These are phyloP conservation scores for Metschnikowia borealis DNA, from an alignment of 805 yeast species.

Conservation along the genomic window DNA sequence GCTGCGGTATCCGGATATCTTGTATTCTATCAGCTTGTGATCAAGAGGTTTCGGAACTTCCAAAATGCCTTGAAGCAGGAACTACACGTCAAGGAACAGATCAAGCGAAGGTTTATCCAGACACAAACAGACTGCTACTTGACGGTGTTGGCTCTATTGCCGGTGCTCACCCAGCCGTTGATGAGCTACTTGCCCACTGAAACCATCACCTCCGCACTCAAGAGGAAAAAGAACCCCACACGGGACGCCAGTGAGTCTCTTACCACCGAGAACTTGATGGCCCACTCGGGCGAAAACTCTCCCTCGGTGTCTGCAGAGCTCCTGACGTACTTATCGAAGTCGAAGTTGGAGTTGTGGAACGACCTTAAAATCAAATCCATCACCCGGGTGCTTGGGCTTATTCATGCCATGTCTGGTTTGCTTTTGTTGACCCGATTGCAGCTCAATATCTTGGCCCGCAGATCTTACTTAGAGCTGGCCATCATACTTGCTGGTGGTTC, in stretches of 20 bases:
- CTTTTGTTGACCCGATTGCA: conserved; percentile 81
- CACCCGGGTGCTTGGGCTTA: conserved; percentile 65
- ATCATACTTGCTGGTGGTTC: conserved; percentile 60
- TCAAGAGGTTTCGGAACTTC: conserved; percentile 36
- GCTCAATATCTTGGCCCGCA: conserved; percentile 81
- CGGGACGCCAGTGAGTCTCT: conserved; percentile 40
- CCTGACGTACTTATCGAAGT: conserved; percentile 23
- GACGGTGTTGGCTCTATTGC: conserved; percentile 78
- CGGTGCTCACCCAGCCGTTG: conserved; percentile 67
- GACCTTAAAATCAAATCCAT: conserved; percentile 72
- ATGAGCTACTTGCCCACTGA: conserved; percentile 66
- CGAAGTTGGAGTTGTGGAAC: conserved; percentile 66
- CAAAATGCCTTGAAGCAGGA: conserved; percentile 40
- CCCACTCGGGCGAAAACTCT: conserved; percentile 27
- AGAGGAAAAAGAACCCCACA: conserved; percentile 46
- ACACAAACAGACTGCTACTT: conserved; percentile 87
- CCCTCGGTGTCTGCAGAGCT: conserved; percentile 16
- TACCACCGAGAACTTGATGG: conserved; percentile 39
- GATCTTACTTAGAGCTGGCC: conserved; percentile 78
- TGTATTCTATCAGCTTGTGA: conserved; percentile 35
- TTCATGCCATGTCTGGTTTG: conserved; percentile 65
- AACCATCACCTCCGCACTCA: conserved; percentile 62
- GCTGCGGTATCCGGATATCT: conserved; percentile 34
- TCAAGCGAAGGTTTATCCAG: conserved; percentile 80
- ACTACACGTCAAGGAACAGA: conserved; percentile 43